Evolutionary conservation across 148 eudicot genomes (phyloP).

Genomic region (Polygonum maritimum): DNA sequence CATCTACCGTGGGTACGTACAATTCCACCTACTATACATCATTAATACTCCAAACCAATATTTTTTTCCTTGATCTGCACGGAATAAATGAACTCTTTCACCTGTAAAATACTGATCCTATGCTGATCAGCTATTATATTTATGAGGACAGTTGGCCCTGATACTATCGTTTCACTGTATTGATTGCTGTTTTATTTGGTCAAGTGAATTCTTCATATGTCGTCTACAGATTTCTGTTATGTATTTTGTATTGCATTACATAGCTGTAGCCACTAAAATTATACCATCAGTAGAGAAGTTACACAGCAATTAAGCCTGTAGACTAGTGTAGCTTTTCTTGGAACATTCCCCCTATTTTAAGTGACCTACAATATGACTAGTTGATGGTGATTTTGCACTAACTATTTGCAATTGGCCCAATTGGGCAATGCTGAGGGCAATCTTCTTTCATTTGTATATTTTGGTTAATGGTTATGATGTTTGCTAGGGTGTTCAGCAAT

Average conservation of each 20-base stretch:
- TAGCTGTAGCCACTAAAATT: not conserved
- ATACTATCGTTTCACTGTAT: constrained; percentile 3
- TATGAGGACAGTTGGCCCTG: constrained; percentile 2
- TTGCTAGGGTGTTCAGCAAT: not conserved
- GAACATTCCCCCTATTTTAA: not conserved
- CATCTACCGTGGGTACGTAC: constrained; percentile 10
- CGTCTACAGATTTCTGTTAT: not conserved
- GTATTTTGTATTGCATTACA: not conserved
- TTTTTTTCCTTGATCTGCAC: not conserved
- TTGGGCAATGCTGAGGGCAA: not conserved
- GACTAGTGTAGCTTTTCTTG: not conserved
- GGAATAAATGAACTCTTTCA: not conserved
- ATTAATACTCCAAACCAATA: constrained; percentile 2
- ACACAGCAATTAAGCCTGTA: not conserved
- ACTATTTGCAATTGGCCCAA: not conserved
- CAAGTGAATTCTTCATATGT: not conserved
- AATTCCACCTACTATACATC: constrained; percentile 7
- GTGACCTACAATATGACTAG: not conserved
- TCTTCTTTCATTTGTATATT: not conserved
- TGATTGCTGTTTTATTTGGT: constrained; percentile 4
- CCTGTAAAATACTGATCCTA: not conserved
- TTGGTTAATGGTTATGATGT: not conserved
- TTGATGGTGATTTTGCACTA: not conserved
- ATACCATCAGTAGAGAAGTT: no score
- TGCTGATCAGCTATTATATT: constrained; percentile 5